Percentiles rank a stretch among this genome's conserved stretches.
phyloP scores from a whole-genome alignment of 1,284 basidiomycete species.

The Tilletia caries region DNA sequence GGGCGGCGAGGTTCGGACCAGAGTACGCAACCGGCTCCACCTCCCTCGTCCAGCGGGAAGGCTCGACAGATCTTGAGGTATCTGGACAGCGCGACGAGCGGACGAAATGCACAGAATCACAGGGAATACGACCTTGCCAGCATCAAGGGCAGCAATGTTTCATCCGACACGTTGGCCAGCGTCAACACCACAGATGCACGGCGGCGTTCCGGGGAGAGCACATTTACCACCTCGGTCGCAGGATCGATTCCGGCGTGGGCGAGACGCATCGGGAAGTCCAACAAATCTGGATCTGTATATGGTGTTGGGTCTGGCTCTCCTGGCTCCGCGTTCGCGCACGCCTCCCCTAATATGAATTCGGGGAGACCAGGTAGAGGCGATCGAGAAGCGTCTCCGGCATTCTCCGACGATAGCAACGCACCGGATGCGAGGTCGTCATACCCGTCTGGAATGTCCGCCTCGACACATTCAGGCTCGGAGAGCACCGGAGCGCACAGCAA shows the following conservation, averaged over 20 bases:
- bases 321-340: neutral
- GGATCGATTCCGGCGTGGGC: slow-evolving; percentile 9
- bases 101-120: neutral
- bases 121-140: neutral
- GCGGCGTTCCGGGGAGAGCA: slow-evolving; percentile 5
- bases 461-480: slow-evolving; percentile 8
- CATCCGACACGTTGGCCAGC: slow-evolving; percentile 8
- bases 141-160: slow-evolving; percentile 7
- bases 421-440: neutral
- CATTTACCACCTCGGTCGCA: neutral
- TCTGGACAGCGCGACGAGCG: slow-evolving; percentile 1
- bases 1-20: neutral
- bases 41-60: slow-evolving; percentile 5
- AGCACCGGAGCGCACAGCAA: neutral
- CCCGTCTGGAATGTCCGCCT: neutral
- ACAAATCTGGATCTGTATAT: neutral
- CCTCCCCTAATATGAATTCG: neutral
- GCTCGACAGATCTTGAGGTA: slow-evolving; percentile 11
- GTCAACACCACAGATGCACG: neutral
- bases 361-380: slow-evolving; percentile 1
- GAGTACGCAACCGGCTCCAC: neutral
- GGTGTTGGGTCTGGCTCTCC: neutral
- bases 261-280: neutral
- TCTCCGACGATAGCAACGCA: slow-evolving; percentile 12
- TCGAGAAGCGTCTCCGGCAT: slow-evolving; percentile 7